These are phyloP conservation scores for Aspergillus sp. DNA, from an alignment of 2,329 filamentous ascomycete species.

Conservation along the genomic window DNA sequence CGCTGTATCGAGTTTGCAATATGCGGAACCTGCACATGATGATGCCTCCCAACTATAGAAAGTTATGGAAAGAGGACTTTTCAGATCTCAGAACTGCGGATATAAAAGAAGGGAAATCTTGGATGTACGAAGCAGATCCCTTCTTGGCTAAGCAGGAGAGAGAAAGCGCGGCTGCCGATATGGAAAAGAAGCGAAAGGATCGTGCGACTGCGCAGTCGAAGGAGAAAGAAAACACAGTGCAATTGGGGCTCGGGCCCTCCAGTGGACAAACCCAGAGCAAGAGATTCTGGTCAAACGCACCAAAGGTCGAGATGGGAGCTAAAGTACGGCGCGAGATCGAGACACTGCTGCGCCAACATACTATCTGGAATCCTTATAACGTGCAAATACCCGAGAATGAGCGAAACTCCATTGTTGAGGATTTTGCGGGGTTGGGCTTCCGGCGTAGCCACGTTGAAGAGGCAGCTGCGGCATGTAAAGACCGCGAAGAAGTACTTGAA, in stretches of 20 bases:
- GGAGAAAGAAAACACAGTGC: constrained; percentile 60
- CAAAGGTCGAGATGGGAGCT: constrained; percentile 88
- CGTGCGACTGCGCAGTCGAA: constrained; percentile 54
- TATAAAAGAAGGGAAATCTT: constrained; percentile 65
- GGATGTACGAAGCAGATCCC: constrained; percentile 94
- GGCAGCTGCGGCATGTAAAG: constrained; percentile 78
- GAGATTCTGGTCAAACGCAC: constrained; percentile 74
- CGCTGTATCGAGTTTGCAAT: constrained; percentile 82
- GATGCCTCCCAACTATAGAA: constrained; percentile 80
- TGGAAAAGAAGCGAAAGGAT: constrained; percentile 74
- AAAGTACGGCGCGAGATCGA: constrained; percentile 74
- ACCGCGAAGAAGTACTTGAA: constrained; percentile 84
- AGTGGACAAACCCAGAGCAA: constrained; percentile 41
- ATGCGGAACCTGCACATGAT: constrained; percentile 96
- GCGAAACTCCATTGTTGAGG: constrained; percentile 58
- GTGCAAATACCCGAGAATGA: constrained; percentile 56
- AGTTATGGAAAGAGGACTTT: constrained; percentile 86
- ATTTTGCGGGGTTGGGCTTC: constrained; percentile 75
- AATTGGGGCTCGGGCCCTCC: constrained; percentile 39
- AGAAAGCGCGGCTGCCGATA: constrained; percentile 66
- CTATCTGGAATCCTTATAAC: constrained; percentile 79
- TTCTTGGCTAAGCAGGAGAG: constrained; percentile 74
- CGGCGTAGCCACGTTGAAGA: constrained; percentile 84
- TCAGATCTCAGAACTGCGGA: constrained; percentile 74
- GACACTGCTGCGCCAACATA: constrained; percentile 66